Conservation (phyloP, 495 filamentous ascomycete genomes). For the Penicillium lividum region DNA sequence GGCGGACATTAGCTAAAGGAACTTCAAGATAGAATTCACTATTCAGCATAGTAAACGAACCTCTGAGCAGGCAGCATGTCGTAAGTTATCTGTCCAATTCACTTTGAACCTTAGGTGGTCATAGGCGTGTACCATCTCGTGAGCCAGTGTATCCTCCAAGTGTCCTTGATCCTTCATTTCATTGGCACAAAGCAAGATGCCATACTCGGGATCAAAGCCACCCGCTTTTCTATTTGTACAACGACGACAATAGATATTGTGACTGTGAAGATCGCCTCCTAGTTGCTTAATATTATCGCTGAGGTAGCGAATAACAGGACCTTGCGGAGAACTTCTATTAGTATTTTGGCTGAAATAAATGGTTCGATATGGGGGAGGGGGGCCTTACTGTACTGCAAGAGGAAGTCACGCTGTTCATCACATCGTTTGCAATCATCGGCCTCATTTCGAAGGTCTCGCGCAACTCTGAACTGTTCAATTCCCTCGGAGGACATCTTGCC, state of each 20-base stretch:
- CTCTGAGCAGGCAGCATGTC: constrained; percentile 95
- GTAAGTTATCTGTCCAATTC: constrained; percentile 72
- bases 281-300: constrained; percentile 72
- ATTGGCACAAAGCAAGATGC: constrained; percentile 90
- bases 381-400: constrained; percentile 69
- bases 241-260: constrained; percentile 78
- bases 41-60: constrained; percentile 44
- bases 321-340: constrained; percentile 28
- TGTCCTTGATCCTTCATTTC: constrained; percentile 71
- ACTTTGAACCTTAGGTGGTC: constrained; percentile 91
- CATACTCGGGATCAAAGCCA: constrained; percentile 80
- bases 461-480: constrained; percentile 67
- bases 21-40: not conserved
- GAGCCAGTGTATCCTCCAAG: constrained; percentile 89
- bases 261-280: constrained; percentile 67
- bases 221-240: constrained; percentile 70
- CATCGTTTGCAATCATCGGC: constrained; percentile 72
- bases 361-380: not conserved
- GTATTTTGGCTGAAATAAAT: not conserved
- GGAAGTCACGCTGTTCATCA: constrained; percentile 75
- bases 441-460: constrained; percentile 66
- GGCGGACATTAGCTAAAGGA: constrained; percentile 3
- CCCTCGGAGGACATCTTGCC: constrained; percentile 69
- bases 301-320: constrained; percentile 84
- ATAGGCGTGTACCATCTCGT: constrained; percentile 98